phyloP scores from a whole-genome alignment of 1,284 basidiomycete species.

The Leccinum fuscescens region DNA sequence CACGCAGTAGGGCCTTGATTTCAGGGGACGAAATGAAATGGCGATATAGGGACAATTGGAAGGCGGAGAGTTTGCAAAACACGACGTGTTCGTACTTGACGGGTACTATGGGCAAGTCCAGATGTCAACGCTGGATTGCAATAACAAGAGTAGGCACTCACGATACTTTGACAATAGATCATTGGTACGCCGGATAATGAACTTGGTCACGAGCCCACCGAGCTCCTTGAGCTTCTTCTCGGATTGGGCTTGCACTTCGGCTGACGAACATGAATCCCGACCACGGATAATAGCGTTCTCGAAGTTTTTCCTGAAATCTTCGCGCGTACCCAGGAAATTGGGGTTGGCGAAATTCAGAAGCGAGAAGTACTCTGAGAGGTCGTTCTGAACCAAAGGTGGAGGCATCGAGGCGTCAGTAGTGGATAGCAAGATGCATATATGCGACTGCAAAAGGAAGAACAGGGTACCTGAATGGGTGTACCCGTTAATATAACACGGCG shows the following conservation, averaged over 20 bases:
- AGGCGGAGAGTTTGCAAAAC: too few species aligned
- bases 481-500: conserved; percentile 94
- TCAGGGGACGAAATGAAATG: too few species aligned
- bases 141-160: too few species aligned
- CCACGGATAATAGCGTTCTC: conserved; percentile 94
- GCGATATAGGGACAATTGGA: too few species aligned
- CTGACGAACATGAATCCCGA: conserved; percentile 88
- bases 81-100: too few species aligned
- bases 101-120: too few species aligned
- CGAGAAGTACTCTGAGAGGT: conserved; percentile 96
- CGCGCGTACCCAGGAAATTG: conserved; percentile 88
- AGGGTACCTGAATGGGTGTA: conserved; percentile 84
- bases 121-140: too few species aligned
- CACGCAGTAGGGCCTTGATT: too few species aligned
- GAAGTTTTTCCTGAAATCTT: conserved; percentile 96
- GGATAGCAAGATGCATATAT: conserved; percentile 5
- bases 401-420: background rate
- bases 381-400: conserved; percentile 59
- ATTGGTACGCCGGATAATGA: too few species aligned
- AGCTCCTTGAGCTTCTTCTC: too few species aligned
- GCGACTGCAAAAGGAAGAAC: background rate
- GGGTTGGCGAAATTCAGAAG: conserved; percentile 97
- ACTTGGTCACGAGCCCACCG: too few species aligned
- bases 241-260: conserved; percentile 60
- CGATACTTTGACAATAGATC: too few species aligned